These are phyloP conservation scores for Pyrenula massariospora DNA, from an alignment of 495 filamentous ascomycete species.

Conservation along the genomic window DNA sequence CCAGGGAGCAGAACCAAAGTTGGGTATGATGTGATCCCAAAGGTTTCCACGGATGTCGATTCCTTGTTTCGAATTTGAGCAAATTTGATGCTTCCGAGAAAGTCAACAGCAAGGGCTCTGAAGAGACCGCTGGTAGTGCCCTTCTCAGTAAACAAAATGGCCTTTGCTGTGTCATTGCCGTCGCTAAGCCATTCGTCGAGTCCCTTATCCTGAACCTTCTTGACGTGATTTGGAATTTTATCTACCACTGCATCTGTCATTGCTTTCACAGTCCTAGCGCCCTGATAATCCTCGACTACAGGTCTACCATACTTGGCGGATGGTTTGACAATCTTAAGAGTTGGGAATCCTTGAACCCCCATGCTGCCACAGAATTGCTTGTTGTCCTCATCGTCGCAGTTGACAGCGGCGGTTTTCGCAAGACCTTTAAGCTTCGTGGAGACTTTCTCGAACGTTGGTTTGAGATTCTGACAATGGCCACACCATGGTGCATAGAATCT, in stretches of 20 bases:
- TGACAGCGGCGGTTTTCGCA: constrained; percentile 85
- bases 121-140: constrained; percentile 73
- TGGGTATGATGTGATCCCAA: constrained; percentile 67
- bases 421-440: constrained; percentile 80
- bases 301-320: constrained; percentile 75
- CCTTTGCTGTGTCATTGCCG: constrained; percentile 67
- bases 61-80: constrained; percentile 85
- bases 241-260: constrained; percentile 80
- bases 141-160: constrained; percentile 90
- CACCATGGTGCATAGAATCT: constrained; percentile 97
- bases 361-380: constrained; percentile 78
- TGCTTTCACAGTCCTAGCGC: constrained; percentile 63
- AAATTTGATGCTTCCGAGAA: constrained; percentile 67
- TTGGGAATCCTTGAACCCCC: constrained; percentile 93
- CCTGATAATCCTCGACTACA: constrained; percentile 85
- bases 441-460: constrained; percentile 90
- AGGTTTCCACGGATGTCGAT: constrained; percentile 53
- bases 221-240: constrained; percentile 86
- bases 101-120: constrained; percentile 81
- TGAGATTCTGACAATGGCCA: constrained; percentile 90
- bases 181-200: constrained; percentile 64
- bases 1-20: constrained; percentile 72
- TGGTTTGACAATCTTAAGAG: constrained; percentile 85
- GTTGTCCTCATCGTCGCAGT: constrained; percentile 93
- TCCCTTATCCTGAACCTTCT: constrained; percentile 65